Evolutionary conservation across 768 basidiomycete species (phyloP).

Genomic region (Krasilnikovozyma curviuscula): DNA sequence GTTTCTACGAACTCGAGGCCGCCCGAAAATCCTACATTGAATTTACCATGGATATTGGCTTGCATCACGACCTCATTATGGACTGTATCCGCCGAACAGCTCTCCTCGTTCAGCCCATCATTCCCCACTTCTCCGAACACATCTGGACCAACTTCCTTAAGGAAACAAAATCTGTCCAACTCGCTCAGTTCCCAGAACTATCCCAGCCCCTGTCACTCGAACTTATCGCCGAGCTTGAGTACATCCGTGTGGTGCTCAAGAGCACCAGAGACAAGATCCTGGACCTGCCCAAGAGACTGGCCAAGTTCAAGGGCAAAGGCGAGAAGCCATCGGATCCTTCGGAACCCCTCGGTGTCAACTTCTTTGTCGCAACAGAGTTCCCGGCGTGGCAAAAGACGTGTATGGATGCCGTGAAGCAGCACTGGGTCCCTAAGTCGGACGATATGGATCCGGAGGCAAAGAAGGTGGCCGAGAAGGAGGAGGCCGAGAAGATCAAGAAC

Average conservation of each 20-base stretch:
- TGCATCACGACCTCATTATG: conserved; percentile 73
- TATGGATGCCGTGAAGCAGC: conserved; percentile 47
- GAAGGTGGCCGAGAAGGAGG: conserved; percentile 43
- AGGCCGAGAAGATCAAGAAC: conserved; percentile 60
- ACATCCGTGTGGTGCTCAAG: conserved; percentile 84
- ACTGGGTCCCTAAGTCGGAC: too few relatives aligned
- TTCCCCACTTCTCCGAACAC: conserved; percentile 86
- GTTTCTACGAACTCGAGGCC: conserved; percentile 87
- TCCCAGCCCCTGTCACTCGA: conserved; percentile 40
- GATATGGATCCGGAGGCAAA: too few relatives aligned
- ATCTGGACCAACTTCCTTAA: conserved; percentile 60
- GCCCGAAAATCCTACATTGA: conserved; percentile 91
- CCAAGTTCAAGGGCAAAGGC: conserved; percentile 44
- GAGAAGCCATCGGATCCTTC: conserved; percentile 40
- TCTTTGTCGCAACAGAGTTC: conserved; percentile 80
- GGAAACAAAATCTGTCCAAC: conserved; percentile 56
- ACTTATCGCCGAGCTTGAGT: conserved; percentile 51
- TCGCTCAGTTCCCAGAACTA: conserved; percentile 63
- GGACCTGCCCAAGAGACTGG: conserved; percentile 53
- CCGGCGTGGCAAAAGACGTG: conserved; percentile 84
- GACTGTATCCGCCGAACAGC: conserved; percentile 70
- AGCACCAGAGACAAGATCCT: conserved; percentile 75
- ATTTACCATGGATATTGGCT: conserved; percentile 65
- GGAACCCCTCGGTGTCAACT: conserved; percentile 58
- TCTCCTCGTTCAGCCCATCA: conserved; percentile 63